Base-by-base conservation (phyloP, 768 basidiomycete genomes). In the Nidula microcarpa region DNA sequence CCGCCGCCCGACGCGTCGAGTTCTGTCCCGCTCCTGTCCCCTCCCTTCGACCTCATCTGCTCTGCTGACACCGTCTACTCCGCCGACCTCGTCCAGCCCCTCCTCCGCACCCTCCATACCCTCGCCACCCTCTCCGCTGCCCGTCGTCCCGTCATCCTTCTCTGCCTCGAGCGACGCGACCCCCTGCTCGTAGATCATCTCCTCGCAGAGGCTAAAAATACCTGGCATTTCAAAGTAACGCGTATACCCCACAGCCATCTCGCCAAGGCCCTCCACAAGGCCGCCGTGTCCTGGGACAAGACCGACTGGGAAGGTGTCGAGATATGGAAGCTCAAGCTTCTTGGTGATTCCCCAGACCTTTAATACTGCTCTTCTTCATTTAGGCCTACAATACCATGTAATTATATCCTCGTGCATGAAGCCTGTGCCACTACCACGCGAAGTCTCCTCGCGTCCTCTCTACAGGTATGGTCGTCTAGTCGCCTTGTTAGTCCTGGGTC, bases 61-160 rank as follows among this genome's bases (percentile, higher is more conserved):
- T 83, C 91, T 9, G 86, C 93, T 50, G 94, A 96, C 68, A 95
- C 94, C 0, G 70, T 94, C 37, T 95, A 94, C 66, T 65, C 74
- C 30, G 61, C 74, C 2, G 70, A 77, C 3, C 84, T 94, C 45
- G 67, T 86, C 34, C 62, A 74, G 13, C 92, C 90, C 0, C 81
- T 95, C 48, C 77, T 94, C 23, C 78, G 82, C 51, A 82, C 91
- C 14, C 67, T 94, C 4, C 78, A 78, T 37, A 71, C 73, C 18
- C 69, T 91, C 16, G 79, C 76, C 62, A 65, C 60, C 6, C 50
- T 64, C 44, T 81, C 80, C 8, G 30, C 58, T 1, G 53, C 64
- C 14, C 72, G 71, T 35, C 57, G 68, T 35, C 84, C 87, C 0
- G 71, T 76, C 0, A 68, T 87, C 41, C 82, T 80, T 60, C 68